Base-by-base conservation (phyloP, 208 protist genomes). In the Trichomonas vaginalis region DNA sequence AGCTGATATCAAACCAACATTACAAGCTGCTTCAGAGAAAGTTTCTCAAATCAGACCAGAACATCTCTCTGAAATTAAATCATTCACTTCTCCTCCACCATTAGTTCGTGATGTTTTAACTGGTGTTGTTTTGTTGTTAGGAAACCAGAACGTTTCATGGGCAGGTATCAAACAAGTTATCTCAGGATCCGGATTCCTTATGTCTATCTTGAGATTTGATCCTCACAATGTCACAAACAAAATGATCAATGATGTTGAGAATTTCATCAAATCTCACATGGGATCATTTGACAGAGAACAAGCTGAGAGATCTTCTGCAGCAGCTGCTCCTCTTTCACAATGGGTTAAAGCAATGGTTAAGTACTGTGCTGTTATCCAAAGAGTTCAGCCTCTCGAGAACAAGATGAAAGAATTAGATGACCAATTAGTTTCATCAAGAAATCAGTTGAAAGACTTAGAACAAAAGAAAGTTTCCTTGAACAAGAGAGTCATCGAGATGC, bases 301-400 rank as follows among this genome's bases (percentile, higher is more conserved):
- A 32, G 51, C 61, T 47, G 12, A 49, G 14, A 23, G 92, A 51
- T 61, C 51, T 32, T 95, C 92, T 17, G 37, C 37, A 21, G 92
- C 92, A 37, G 92, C 92, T 37, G 92, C 92, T n/a, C 92, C 92
- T 23, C 45, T 95, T 45, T 23, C 92, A 3, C 27, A 61, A 15
- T 95, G 92, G 92, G 92, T 95, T 47, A 95, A 95, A 80, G 92
- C 92, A n/a, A 95, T 80, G 47, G 92, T 40, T 21, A 45, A 80
- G 27, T 95, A 95, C 15, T 95, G 49, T 27, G 10, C 27, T 9
- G 92, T 95, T 45, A 32, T 95, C 0, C 47, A 49, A 0, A 40
- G 40, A n/a, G 51, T 95, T 35, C 35, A 95, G 15, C 92, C 92
- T 17, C 49, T 95, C 15, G 27, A 95, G 12, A 95, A 79, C 49